Evolutionary conservation across 257 asterid species (phyloP), one percentile per base, ranked within the genome.

Genomic region (Craterostigma plantagineum): DNA sequence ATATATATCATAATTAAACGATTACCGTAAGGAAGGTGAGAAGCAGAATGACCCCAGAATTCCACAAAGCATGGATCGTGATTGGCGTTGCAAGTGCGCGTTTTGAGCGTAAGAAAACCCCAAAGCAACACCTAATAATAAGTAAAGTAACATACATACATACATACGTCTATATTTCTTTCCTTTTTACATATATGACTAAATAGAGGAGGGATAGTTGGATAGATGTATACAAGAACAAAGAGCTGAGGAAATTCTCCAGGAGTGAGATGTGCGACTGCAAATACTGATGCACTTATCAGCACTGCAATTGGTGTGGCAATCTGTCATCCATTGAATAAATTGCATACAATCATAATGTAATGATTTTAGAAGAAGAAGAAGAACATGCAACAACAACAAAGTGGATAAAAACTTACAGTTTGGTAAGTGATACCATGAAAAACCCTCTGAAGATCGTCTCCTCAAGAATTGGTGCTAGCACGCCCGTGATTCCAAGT

Each of bases 381-480:
- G 30, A 23, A 23, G 30, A 23, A 23, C 4, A 23, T 23, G 30
- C 4, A 23, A 23, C 4, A 23, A 23, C 4, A 23, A 23, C 4
- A n/a, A 23, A 23, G 30, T 23, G 30, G 6, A 23, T 23, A 5
- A 8, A 36, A 7, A 40, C 16, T 30, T 76, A 79, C 98, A 95
- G 83, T 60, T 90, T 80, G 38, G 98, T 82, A 13, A 90, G 67
- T 52, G 95, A 67, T 52, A 82, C 95, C 98, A 90, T 72, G 51
- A 90, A 63, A 55, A 90, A 90, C 30, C 98, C 98, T 67, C 98
- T 70, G 62, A 90, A 82, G 58, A 87, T 72, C 10, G 84, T 90
- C 68, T 90, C 98, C 69, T 90, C 98, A 33, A 90, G 92, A 72
- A 90, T 44, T 35, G 98, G 98, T 42, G 98, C 98, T 53, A 90